Evolutionary conservation across 306 rosid species (phyloP).

Genomic region (Canavalia gladiata): DNA sequence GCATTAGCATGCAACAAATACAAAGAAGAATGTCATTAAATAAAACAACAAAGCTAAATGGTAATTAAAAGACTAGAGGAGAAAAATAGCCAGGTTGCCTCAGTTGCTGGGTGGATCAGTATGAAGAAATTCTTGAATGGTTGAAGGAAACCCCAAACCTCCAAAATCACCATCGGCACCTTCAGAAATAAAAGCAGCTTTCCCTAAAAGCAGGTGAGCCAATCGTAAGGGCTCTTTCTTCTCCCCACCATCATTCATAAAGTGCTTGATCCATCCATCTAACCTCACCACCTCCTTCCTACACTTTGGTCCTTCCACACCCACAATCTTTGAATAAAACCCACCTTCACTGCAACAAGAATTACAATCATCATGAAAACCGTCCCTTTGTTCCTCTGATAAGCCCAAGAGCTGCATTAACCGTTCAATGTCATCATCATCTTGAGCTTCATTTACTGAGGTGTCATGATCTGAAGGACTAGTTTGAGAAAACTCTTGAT

Average conservation of each 20-base stretch:
- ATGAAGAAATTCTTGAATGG: constrained; percentile 73
- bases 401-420: constrained; percentile 71
- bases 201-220: constrained; percentile 82
- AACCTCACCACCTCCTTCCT: constrained; percentile 74
- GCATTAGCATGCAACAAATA: constrained; percentile 29
- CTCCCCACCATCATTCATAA: constrained; percentile 64
- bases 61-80: not conserved
- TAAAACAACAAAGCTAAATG: not conserved
- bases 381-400: constrained; percentile 46
- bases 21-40: constrained; percentile 21
- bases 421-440: constrained; percentile 66
- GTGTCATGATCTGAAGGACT: constrained; percentile 18
- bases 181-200: constrained; percentile 66
- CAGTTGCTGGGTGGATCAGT: constrained; percentile 67
- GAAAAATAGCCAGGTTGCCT: not conserved
- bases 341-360: constrained; percentile 85
- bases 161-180: constrained; percentile 59
- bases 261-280: constrained; percentile 82
- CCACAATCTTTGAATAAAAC: constrained; percentile 82
- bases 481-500: constrained; percentile 49
- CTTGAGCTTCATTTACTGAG: constrained; percentile 38
- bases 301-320: constrained; percentile 86
- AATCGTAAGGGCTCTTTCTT: constrained; percentile 79
- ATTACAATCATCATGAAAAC: constrained; percentile 46
- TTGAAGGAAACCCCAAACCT: constrained; percentile 81